A percentile compares a stretch with the other conserved stretches of the same genome.
phyloP scores from a whole-genome alignment of 495 filamentous ascomycete species.

The Pyrenula massariospora region DNA sequence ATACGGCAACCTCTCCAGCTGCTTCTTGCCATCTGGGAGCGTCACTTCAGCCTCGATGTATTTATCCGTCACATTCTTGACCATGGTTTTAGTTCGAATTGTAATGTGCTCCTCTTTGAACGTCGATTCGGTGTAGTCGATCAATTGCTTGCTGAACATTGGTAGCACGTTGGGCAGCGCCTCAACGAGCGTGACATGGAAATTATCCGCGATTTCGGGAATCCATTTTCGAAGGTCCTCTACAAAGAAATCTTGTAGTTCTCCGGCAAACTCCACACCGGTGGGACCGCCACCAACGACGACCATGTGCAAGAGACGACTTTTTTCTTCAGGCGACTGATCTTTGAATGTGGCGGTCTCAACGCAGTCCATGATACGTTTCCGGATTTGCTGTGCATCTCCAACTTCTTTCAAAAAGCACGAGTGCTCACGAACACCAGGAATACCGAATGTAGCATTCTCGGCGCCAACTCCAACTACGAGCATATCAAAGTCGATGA shows the following conservation, averaged over 20 bases:
- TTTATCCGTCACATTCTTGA: constrained; percentile 93
- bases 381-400: constrained; percentile 91
- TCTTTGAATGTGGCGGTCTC: constrained; percentile 98
- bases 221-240: constrained; percentile 96
- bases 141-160: constrained; percentile 97
- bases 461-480: constrained; percentile 95
- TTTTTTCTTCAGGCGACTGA: constrained; percentile 77
- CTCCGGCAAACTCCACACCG: constrained; percentile 95
- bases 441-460: constrained; percentile 97
- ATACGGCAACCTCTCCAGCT: constrained; percentile 73
- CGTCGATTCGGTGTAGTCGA: constrained; percentile 97
- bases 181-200: constrained; percentile 95
- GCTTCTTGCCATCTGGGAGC: constrained; percentile 77
- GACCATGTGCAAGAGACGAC: constrained; percentile 96
- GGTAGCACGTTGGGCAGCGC: constrained; percentile 96
- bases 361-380: constrained; percentile 98
- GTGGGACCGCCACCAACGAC: constrained; percentile 97
- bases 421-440: constrained; percentile 85
- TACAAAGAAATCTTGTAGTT: constrained; percentile 97
- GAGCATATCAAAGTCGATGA: constrained; percentile 96
- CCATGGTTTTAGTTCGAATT: constrained; percentile 96
- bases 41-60: constrained; percentile 83
- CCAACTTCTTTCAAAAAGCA: constrained; percentile 98
- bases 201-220: constrained; percentile 84
- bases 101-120: constrained; percentile 98